Evolutionary conservation across 2,329 filamentous ascomycete genomes (phyloP).

Genomic region (Penicillium fuscoglaucum): DNA sequence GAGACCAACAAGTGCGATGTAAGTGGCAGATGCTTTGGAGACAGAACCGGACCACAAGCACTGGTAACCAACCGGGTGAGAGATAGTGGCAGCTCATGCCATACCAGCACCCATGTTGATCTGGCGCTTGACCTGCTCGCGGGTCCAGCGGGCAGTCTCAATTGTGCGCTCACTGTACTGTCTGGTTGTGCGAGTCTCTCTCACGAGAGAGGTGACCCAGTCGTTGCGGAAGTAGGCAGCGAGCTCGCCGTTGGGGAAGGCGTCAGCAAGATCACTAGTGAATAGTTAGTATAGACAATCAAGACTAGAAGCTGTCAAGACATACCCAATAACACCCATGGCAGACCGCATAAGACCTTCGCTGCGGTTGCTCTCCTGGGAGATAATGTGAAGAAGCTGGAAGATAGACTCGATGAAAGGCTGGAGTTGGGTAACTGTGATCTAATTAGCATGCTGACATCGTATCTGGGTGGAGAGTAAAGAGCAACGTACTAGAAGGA

Average conservation of each 20-base stretch:
- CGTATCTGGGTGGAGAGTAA: background rate
- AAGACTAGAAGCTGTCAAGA: constrained; percentile 14
- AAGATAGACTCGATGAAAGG: constrained; percentile 85
- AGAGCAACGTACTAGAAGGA: constrained; percentile 37
- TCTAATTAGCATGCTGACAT: constrained; percentile 14
- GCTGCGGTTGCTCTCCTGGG: constrained; percentile 80
- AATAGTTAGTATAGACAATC: constrained; percentile 38
- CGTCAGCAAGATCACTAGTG: constrained; percentile 82
- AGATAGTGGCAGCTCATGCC: constrained; percentile 31
- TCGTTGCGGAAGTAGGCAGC: constrained; percentile 82
- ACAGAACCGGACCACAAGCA: background rate
- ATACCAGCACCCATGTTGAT: constrained; percentile 42
- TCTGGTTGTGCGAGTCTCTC: constrained; percentile 85
- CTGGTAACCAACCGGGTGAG: constrained; percentile 12
- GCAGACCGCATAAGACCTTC: constrained; percentile 89
- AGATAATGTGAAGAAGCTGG: constrained; percentile 77
- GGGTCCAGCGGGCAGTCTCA: constrained; percentile 94
- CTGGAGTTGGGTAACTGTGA: constrained; percentile 65
- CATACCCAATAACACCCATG: constrained; percentile 96
- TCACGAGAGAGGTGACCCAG: constrained; percentile 86
- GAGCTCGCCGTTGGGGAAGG: constrained; percentile 88
- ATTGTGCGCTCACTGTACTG: constrained; percentile 83
- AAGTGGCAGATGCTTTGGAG: background rate
- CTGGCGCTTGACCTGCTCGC: constrained; percentile 96
- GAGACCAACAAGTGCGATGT: background rate